These are phyloP conservation scores for Colletotrichum caudatum DNA, from an alignment of 2,329 filamentous ascomycete species.

Conservation along the genomic window DNA sequence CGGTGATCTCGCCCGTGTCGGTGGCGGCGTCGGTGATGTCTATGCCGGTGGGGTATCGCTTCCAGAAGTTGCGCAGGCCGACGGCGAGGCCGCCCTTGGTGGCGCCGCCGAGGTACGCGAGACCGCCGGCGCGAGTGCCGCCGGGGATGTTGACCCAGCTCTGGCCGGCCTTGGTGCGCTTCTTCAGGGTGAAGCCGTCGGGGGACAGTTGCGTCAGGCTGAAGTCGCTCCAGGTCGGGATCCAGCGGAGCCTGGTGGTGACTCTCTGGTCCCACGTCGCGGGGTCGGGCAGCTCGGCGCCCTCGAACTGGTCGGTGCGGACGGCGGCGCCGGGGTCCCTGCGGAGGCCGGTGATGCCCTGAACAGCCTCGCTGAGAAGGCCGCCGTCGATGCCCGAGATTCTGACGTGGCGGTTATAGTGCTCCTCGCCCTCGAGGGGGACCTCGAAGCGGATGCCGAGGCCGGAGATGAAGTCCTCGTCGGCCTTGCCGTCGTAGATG, in stretches of 20 bases:
- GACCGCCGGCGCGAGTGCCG: constrained; percentile 65
- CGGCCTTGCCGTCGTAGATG: constrained; percentile 64
- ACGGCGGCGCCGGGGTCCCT: constrained; percentile 64
- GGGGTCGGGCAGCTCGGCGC: constrained; percentile 56
- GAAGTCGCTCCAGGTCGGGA: constrained; percentile 70
- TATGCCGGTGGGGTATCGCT: constrained; percentile 69
- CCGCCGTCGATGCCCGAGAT: constrained; percentile 67
- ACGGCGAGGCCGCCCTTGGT: constrained; percentile 69
- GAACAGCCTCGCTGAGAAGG: constrained; percentile 67
- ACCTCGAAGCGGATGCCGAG: constrained; percentile 68
- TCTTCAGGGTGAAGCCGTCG: constrained; percentile 71
- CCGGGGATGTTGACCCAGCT: constrained; percentile 70
- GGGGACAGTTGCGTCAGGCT: constrained; percentile 67
- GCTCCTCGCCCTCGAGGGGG: constrained; percentile 63
- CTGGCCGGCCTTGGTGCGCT: constrained; percentile 68
- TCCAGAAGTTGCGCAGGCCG: constrained; percentile 72
- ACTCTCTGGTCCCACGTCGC: constrained; percentile 61
- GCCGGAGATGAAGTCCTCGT: constrained; percentile 64
- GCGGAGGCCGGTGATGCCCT: constrained; percentile 70
- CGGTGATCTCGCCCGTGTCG: constrained; percentile 64
- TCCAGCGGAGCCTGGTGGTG: constrained; percentile 63
- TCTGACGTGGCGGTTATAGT: constrained; percentile 70
- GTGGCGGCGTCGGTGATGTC: constrained; percentile 65
- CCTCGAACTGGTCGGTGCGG: constrained; percentile 63
- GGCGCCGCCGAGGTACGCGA: constrained; percentile 70